Evolutionary conservation across 2,329 filamentous ascomycete species (phyloP), one percentile per base, ranked within the genome.

Genomic region (Metarhizium rileyi): DNA sequence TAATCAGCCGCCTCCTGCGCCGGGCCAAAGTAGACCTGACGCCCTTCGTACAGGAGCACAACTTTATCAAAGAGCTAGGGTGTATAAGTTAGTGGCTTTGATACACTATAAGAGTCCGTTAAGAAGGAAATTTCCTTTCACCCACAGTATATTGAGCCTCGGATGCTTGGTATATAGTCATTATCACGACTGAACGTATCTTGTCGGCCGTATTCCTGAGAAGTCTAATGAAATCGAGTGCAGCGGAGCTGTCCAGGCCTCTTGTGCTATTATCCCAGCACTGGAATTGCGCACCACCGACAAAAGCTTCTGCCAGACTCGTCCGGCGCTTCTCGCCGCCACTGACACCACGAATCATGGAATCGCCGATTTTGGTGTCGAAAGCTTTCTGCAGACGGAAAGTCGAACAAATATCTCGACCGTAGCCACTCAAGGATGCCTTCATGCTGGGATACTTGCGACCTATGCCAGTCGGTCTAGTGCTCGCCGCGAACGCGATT

Each of bases 271-370:
- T 61, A 23, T 61, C 59, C 59, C 59, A 61, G 35, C 57, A 59
- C 35, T 54, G 53, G 12, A 54, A 38, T 4, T 44, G 47, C 8
- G 47, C 26, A 10, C n/a, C 8, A 8, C 25, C 38, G 3, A 53
- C 16, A 5, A 28, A 26, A 0, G 84, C 86, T 62, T 90, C 86
- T 1, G 84, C 84, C 54, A 90, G 87, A 8, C 80, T 85, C 6
- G 88, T 84, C 52, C 85, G 80, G 67, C 87, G 87, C 49, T 83
- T 73, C 65, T 90, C 86, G 48, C 83, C 86, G 53, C 85, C 87
- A 46, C 80, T 86, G 0, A 93, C 76, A 63, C 88, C 88, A 45
- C 86, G 81, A 18, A 91, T 75, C 40, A 68, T 66, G 0, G 76
- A 75, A 9, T 78, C 74, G 57, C 85, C 82, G 14, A 80, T 78